These are phyloP conservation scores for Chlamydomonas incerta DNA, from an alignment of 139 green algal genomes.

Conservation along the genomic window DNA sequence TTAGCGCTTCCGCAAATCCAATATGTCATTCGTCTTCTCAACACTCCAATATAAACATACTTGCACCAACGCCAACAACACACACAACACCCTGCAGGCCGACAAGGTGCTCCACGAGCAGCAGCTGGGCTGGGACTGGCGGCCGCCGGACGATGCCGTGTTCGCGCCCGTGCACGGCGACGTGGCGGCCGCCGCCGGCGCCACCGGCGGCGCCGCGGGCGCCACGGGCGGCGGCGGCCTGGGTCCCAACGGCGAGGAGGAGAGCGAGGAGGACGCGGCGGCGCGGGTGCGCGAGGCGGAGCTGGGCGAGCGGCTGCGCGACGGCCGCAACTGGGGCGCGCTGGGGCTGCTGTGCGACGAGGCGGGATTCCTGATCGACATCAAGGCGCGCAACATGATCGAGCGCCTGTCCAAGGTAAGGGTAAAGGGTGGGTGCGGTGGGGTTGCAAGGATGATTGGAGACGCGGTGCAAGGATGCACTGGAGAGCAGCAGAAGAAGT, in stretches of 20 bases:
- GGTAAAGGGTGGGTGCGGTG: no score
- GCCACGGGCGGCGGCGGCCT: background rate
- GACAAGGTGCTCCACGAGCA: slow-evolving; percentile 85
- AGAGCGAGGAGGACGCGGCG: slow-evolving; percentile 45
- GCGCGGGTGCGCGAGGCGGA: slow-evolving; percentile 25
- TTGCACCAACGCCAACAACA: no score
- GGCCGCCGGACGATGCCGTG: slow-evolving; percentile 68
- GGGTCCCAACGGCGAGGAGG: background rate
- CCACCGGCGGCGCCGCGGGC: background rate
- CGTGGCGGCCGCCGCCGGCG: background rate
- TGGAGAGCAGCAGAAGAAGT: no score
- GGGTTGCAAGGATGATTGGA: no score
- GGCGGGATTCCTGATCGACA: slow-evolving; percentile 80
- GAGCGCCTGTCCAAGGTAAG: slow-evolving; percentile 46
- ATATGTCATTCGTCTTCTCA: no score
- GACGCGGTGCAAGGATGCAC: no score
- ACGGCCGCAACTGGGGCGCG: slow-evolving; percentile 60
- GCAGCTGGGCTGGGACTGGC: slow-evolving; percentile 84
- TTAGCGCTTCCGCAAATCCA: no score
- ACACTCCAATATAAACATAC: no score
- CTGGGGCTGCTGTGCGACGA: slow-evolving; percentile 79
- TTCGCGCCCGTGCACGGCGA: slow-evolving; percentile 62
- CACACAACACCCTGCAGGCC: no score
- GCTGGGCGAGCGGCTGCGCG: slow-evolving; percentile 45
- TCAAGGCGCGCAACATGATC: slow-evolving; percentile 60